Evolutionary conservation across 257 asterid genomes (phyloP).

Genomic region (Rhazya stricta): DNA sequence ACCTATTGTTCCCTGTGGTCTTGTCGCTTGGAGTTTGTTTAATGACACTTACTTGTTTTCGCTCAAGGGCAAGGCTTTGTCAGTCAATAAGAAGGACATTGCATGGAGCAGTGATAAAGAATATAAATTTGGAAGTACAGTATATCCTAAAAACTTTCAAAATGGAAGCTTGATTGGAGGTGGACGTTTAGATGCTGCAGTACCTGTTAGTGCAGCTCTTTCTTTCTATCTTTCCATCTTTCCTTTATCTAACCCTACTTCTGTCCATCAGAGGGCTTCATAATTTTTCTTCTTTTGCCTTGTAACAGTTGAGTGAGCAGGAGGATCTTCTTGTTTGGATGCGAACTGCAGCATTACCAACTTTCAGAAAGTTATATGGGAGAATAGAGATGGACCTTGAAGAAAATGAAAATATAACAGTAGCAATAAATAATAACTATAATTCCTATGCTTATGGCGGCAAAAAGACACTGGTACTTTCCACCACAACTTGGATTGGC

Average conservation of each 20-base stretch:
- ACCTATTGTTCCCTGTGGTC: constrained; percentile 85
- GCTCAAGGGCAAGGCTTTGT: constrained; percentile 22
- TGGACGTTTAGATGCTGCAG: constrained; percentile 46
- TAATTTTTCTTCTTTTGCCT: neutral
- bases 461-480: constrained; percentile 62
- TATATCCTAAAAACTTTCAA: constrained; percentile 78
- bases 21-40: constrained; percentile 88
- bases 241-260: neutral
- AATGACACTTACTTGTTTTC: constrained; percentile 63
- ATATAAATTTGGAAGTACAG: constrained; percentile 54
- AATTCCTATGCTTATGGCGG: constrained; percentile 77
- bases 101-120: constrained; percentile 69
- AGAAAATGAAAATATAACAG: constrained; percentile 54
- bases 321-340: constrained; percentile 95
- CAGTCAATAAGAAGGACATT: constrained; percentile 56
- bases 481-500: constrained; percentile 93
- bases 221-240: neutral
- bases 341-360: constrained; percentile 83
- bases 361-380: constrained; percentile 78
- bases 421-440: constrained; percentile 69
- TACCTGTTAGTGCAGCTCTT: constrained; percentile 56
- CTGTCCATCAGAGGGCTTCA: too few species aligned
- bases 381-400: constrained; percentile 73
- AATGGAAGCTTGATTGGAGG: constrained; percentile 60
- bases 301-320: constrained; percentile 75